These are phyloP conservation scores for Pseudogymnoascus sp. DNA, from an alignment of 2,329 filamentous ascomycete species.

Conservation along the genomic window DNA sequence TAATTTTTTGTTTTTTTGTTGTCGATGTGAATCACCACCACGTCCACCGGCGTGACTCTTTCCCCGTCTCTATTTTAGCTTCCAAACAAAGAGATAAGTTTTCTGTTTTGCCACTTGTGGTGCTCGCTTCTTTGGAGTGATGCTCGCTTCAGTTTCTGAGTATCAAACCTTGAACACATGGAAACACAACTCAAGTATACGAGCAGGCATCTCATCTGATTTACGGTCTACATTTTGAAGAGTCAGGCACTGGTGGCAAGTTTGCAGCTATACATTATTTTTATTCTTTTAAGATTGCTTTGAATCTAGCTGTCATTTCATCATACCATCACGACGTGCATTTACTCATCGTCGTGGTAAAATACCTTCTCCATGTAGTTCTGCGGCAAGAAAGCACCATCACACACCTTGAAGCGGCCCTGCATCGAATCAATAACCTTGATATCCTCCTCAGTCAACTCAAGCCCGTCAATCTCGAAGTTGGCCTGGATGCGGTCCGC, in stretches of 20 bases:
- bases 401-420: constrained; percentile 1
- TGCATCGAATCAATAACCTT: constrained; percentile 3
- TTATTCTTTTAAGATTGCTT: not conserved
- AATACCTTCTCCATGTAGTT: constrained; percentile 1
- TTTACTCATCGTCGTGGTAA: not conserved
- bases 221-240: not conserved
- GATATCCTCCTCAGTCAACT: constrained; percentile 4
- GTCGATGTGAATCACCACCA: not conserved
- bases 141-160: not conserved
- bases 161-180: not conserved
- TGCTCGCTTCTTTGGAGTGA: not conserved
- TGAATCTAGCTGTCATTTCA: not conserved
- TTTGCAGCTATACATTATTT: not conserved
- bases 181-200: not conserved
- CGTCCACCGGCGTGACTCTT: not conserved
- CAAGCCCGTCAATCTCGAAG: constrained; percentile 41
- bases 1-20: not conserved
- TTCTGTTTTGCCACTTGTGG: not conserved
- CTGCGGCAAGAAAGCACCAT: not conserved
- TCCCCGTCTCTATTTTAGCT: not conserved
- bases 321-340: not conserved
- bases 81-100: not conserved
- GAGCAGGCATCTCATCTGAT: not conserved
- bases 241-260: not conserved
- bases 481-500: constrained; percentile 67